Conservation (phyloP, 1,284 basidiomycete species). For the Cutaneotrichosporon mucoides region DNA sequence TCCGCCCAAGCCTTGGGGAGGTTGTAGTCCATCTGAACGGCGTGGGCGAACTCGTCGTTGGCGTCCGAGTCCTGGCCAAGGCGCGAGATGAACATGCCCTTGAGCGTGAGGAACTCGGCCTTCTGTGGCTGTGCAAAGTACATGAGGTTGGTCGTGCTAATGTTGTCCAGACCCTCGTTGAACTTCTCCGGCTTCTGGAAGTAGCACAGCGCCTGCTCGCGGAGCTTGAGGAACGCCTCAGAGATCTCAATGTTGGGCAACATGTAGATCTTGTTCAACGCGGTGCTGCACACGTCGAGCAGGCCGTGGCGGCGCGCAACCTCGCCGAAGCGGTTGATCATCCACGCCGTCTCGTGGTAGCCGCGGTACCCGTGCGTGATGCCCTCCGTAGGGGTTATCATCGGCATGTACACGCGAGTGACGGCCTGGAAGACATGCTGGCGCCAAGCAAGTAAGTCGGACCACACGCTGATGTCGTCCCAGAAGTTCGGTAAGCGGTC, state of each 20-base stretch:
- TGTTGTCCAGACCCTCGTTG: constrained; percentile 90
- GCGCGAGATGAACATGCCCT: constrained; percentile 97
- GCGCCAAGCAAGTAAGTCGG: constrained; percentile 95
- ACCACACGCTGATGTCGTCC: constrained; percentile 99
- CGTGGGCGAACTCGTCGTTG: constrained; percentile 86
- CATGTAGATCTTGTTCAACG: constrained; percentile 96
- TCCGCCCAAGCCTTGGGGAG: constrained; percentile 98
- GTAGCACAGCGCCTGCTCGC: constrained; percentile 99
- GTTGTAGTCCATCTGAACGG: constrained; percentile 91
- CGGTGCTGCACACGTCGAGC: constrained; percentile 91
- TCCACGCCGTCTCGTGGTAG: constrained; percentile 99
- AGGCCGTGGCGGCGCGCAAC: constrained; percentile 96
- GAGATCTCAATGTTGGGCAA: constrained; percentile 99
- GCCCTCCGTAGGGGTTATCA: constrained; percentile 59
- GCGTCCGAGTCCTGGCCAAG: constrained; percentile 86
- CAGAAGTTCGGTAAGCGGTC: constrained; percentile 93
- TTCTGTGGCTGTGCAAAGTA: constrained; percentile 95
- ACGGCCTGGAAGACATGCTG: constrained; percentile 89
- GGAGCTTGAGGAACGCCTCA: constrained; percentile 96
- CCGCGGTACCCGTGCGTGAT: constrained; percentile 90
- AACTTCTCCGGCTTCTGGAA: constrained; percentile 94
- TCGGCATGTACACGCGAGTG: constrained; percentile 92
- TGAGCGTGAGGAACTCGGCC: constrained; percentile 98
- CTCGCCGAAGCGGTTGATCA: constrained; percentile 99
- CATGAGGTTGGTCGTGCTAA: constrained; percentile 99